Evolutionary conservation across 2,329 filamentous ascomycete species (phyloP).

Genomic region (Botrytis porri): DNA sequence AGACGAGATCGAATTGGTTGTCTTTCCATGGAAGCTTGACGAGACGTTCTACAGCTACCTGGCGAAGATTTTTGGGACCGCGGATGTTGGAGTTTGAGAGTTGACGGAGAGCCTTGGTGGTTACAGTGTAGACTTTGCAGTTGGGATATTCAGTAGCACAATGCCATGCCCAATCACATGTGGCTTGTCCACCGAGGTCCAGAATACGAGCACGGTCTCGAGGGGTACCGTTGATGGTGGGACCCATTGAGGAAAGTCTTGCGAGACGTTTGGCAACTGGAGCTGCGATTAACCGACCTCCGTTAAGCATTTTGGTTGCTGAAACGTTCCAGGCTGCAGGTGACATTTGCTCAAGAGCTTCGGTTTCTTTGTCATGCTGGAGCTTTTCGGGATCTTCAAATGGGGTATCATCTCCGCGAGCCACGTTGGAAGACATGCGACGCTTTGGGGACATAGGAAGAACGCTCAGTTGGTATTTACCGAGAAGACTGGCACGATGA

Average conservation of each 20-base stretch:
- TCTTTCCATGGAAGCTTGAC: conserved; percentile 82
- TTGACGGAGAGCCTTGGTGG: conserved; percentile 68
- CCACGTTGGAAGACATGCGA: conserved; percentile 69
- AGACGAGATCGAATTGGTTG: conserved; percentile 87
- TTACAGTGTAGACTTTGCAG: conserved; percentile 83
- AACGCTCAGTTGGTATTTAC: conserved; percentile 76
- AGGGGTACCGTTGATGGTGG: conserved; percentile 44
- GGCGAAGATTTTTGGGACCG: conserved; percentile 83
- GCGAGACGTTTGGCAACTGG: conserved; percentile 62
- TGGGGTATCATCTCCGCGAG: conserved; percentile 65
- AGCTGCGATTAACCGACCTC: conserved; percentile 61
- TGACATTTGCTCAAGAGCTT: conserved; percentile 71
- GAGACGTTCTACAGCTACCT: conserved; percentile 72
- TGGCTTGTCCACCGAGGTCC: conserved; percentile 79
- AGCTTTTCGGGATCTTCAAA: conserved; percentile 61
- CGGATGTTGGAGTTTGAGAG: conserved; percentile 71
- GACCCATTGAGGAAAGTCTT: conserved; percentile 50
- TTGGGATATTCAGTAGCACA: conserved; percentile 82
- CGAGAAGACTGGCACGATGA: conserved; percentile 78
- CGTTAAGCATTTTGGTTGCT: conserved; percentile 59
- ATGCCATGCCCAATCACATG: conserved; percentile 95
- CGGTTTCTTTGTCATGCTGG: conserved; percentile 71
- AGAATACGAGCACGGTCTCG: conserved; percentile 66
- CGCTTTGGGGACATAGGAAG: conserved; percentile 67
- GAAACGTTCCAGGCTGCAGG: conserved; percentile 60